Evolutionary conservation across 2,329 filamentous ascomycete species (phyloP).

Genomic region (Anisogramma anomala): DNA sequence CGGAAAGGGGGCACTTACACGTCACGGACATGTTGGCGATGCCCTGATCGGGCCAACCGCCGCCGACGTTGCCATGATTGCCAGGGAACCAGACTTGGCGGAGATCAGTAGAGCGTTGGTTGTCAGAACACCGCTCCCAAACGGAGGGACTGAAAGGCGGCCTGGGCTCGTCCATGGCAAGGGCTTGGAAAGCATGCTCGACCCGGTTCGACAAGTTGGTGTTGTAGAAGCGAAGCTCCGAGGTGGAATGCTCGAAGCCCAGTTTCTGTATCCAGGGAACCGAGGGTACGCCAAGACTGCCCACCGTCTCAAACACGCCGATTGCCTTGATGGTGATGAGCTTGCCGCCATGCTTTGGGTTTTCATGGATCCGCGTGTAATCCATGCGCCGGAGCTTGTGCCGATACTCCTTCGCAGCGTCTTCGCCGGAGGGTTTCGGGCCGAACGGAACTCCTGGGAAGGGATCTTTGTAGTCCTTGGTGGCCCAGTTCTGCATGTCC

Average conservation of each 20-base stretch:
- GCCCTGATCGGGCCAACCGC: slow-evolving; percentile 48
- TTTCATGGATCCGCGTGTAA: slow-evolving; percentile 31
- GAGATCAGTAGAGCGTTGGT: slow-evolving; percentile 31
- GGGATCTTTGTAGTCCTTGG: slow-evolving; percentile 32
- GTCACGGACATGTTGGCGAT: slow-evolving; percentile 26
- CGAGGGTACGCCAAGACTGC: slow-evolving; percentile 35
- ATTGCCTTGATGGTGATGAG: slow-evolving; percentile 37
- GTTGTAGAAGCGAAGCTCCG: slow-evolving; percentile 41
- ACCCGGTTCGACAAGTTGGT: slow-evolving; percentile 40
- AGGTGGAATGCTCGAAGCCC: slow-evolving; percentile 32
- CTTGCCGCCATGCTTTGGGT: slow-evolving; percentile 22
- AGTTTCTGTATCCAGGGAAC: slow-evolving; percentile 34
- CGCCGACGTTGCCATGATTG: slow-evolving; percentile 58
- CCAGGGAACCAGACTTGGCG: slow-evolving; percentile 57
- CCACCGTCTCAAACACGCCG: slow-evolving; percentile 42
- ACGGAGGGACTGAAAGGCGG: slow-evolving; percentile 43
- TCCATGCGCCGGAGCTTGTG: slow-evolving; percentile 30
- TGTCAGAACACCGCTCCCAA: slow-evolving; percentile 35
- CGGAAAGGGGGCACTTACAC: slow-evolving; percentile 22
- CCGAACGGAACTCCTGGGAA: slow-evolving; percentile 36
- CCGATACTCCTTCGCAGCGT: slow-evolving; percentile 32
- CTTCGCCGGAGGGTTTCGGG: slow-evolving; percentile 35
- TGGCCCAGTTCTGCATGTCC: slow-evolving; percentile 43
- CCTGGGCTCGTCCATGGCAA: slow-evolving; percentile 46
- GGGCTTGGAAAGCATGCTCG: slow-evolving; percentile 47